Evolutionary conservation across 192 early-diverging fungal species (phyloP), one percentile per base, ranked within the genome.

Genomic region (Gaertneriomyces semiglobifer): DNA sequence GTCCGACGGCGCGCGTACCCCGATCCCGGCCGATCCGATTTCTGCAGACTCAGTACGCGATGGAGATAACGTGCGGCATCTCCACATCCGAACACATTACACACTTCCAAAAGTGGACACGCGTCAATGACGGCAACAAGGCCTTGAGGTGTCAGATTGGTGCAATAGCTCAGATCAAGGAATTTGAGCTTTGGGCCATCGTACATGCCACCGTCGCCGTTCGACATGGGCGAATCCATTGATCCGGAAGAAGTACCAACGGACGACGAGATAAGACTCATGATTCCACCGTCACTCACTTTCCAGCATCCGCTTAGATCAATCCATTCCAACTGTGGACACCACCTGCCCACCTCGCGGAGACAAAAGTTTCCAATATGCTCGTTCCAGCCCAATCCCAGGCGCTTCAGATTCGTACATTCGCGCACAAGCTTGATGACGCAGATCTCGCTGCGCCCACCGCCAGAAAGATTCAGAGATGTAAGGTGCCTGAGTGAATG

Each of bases 341-440:
- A 86, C 59, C 69, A 71, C 65, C 77, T 77, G 20, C 73, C 84
- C 19, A 83, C 65, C 71, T 86, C 81, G 63, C 76, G 55, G 44
- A 86, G 68, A 7, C 81, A 78, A 71, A 86, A 83, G 52, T 83
- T 77, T 0, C 74, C 77, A 57, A 86, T 72, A 42, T 76, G 72
- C 10, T 68, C 60, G n/a, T 81, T 86, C 84, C 84, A 86, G n/a
- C 76, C 79, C 20, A 86, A 48, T 16, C 79, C 79, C 5, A 86
- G 59, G 3, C 81, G 73, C 6, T 67, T 74, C 58, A 86, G 65
- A 6, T 66, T 66, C 14, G 40, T 52, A 73, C 76, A 75, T 63
- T 79, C 77, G 66, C 75, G 73, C 4, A 78, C 69, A 9, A 83
- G 56, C 72, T 83, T 86, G 73, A 80, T 78, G 40, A 86, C 73